phyloP scores from a whole-genome alignment of 2,329 filamentous ascomycete genomes.

The Fonsecaea monophora region DNA sequence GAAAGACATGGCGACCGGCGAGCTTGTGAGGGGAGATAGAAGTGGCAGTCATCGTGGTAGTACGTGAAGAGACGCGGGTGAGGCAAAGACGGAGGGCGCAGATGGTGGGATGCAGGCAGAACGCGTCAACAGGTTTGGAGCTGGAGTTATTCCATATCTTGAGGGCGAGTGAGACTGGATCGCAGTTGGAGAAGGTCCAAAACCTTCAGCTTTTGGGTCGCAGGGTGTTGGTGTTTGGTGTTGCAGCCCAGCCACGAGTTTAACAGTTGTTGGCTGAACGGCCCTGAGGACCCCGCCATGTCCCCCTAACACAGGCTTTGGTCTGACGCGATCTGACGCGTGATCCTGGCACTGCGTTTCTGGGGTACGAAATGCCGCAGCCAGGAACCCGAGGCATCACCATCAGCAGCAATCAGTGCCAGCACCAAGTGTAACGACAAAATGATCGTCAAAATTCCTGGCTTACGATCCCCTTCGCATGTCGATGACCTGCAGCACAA shows the following conservation, averaged over 20 bases:
- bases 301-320: not conserved
- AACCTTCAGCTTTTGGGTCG: constrained; percentile 1
- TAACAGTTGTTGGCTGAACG: constrained; percentile 16
- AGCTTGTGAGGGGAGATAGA: constrained; percentile 37
- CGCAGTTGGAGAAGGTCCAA: not conserved
- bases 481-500: constrained; percentile 5
- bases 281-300: constrained; percentile 10
- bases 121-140: constrained; percentile 17
- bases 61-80: constrained; percentile 1
- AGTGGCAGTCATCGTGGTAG: constrained; percentile 26
- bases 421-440: not conserved
- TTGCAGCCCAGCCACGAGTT: constrained; percentile 22
- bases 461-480: not conserved
- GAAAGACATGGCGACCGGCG: constrained; percentile 30
- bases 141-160: constrained; percentile 14
- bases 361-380: not conserved
- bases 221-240: constrained; percentile 14
- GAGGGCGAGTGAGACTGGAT: constrained; percentile 9
- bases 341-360: constrained; percentile 2
- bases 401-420: not conserved
- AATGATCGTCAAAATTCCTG: not conserved
- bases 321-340: constrained; percentile 20
- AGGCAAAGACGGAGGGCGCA: constrained; percentile 10
- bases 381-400: not conserved
- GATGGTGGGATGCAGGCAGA: constrained; percentile 19